Base-by-base conservation (phyloP, 73 alveolate genomes). In the Paramecium bursaria region DNA sequence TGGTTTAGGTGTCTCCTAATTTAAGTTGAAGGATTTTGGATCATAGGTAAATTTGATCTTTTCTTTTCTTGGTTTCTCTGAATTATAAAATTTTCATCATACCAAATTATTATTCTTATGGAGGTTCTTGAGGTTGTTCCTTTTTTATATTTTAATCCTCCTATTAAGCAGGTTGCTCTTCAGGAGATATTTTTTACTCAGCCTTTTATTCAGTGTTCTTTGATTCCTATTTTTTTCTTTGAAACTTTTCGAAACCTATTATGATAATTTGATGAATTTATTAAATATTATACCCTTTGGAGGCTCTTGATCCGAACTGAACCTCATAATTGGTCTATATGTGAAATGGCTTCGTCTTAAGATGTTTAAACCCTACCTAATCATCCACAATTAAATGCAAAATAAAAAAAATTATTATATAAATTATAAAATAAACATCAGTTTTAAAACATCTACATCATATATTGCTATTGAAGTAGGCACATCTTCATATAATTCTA, bases 21-120 rank as follows among this genome's bases (percentile, higher is more conserved):
- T 75, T 55, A 50, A 44, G 3, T 79, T 73, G 33, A 79, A 79
- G 26, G 76, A 39, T 46, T 53, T 79, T 0, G 89, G 89, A 31
- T 49, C 60, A 23, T 79, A 79, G 0, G 89, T 79, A 30, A 79
- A 79, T 54, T 50, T 17, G 10, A 19, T 39, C 39, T 67, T 67
- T 46, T 67, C 44, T 42, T 67, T 67, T 47, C 22, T 21, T 14
- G 82, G 82, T 21, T 67, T 67, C 0, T 67, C 82, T 26, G 27
- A 39, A 7, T 57, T 33, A 67, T 39, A 1, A 31, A n/a, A n/a
- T n/a, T n/a, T n/a, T n/a, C n/a, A n/a, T n/a, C n/a, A n/a, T n/a
- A n/a, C n/a, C n/a, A n/a, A n/a, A n/a, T n/a, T n/a, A n/a, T n/a
- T n/a, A n/a, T n/a, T n/a, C n/a, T n/a, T n/a, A n/a, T n/a, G n/a